Conservation (phyloP, 345 rosid species). For the Citrus mangshanensis region DNA sequence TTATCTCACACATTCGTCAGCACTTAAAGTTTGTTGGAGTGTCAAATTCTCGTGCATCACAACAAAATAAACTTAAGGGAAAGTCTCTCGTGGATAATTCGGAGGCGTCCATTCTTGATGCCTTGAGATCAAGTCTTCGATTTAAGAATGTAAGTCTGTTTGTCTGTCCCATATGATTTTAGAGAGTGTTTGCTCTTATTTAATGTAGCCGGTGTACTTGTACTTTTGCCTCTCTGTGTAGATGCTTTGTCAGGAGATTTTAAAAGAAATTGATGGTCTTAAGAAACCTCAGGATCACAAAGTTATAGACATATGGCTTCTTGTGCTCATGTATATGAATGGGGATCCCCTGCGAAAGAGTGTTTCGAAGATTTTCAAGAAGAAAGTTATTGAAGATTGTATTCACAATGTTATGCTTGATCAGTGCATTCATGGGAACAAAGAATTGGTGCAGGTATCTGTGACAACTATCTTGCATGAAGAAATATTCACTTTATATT, state of each 20-base stretch:
- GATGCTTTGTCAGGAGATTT: slow-evolving; percentile 78
- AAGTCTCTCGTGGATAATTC: slow-evolving; percentile 42
- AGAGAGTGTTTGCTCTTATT: slow-evolving; percentile 6
- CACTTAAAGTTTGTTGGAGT: slow-evolving; percentile 64
- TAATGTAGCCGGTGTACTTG: neutral
- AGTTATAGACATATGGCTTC: slow-evolving; percentile 78
- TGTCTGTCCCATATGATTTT: neutral
- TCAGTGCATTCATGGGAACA: slow-evolving; percentile 68
- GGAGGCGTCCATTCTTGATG: slow-evolving; percentile 71
- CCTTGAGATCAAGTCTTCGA: slow-evolving; percentile 72
- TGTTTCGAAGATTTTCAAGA: slow-evolving; percentile 64
- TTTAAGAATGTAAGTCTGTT: slow-evolving; percentile 62
- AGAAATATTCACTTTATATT: neutral
- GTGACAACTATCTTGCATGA: neutral
- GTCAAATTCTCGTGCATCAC: slow-evolving; percentile 36
- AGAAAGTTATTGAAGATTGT: slow-evolving; percentile 65
- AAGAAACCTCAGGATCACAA: slow-evolving; percentile 70
- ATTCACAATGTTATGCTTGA: slow-evolving; percentile 62
- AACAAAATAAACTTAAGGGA: slow-evolving; percentile 58
- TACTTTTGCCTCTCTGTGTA: slow-evolving; percentile 22
- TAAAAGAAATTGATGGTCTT: slow-evolving; percentile 63
- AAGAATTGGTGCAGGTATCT: slow-evolving; percentile 61
- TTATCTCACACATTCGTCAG: slow-evolving; percentile 65
- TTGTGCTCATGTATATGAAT: slow-evolving; percentile 62
- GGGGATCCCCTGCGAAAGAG: slow-evolving; percentile 53